Base-by-base conservation (phyloP, 2,329 filamentous ascomycete species). In the Rhinocladiella similis region DNA sequence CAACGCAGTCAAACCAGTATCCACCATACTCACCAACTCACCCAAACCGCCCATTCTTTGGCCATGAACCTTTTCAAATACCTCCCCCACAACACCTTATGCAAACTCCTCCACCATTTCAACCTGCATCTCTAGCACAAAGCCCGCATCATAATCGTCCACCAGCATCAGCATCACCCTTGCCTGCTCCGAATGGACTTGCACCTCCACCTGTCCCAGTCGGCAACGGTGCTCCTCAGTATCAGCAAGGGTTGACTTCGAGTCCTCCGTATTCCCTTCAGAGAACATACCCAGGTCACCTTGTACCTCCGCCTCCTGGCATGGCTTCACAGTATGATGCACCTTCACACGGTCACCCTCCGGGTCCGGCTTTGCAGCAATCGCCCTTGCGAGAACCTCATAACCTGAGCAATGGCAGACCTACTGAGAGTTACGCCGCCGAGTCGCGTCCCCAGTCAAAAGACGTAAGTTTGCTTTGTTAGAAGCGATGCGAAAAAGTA, bases 11-110 rank as follows among this genome's bases (percentile, higher is more conserved):
- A 64, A 67, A 69, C 53, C 74, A 70, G 64, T 67, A 72, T 57
- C 67, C 68, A 54, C 76, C 76, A 63, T 75, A 74, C 42, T 74
- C 75, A 47, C 71, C 74, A 43, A 71, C 67, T 60, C 74, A 76
- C 43, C 66, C 70, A 35, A 75, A 70, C 63, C 77, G 75, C 58
- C 65, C 75, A 39, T 74, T 66, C 65, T 75, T 72, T 68, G 73
- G 75, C 29, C 72, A 72, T 55, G 76, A 76, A 50, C 72, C 72
- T 41, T 70, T 69, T 36, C 56, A 61, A 56, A 56, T 58, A 49
- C 55, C 62, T 41, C 53, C 60, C 50, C 58, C 60, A 53, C 58
- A 59, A 53, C 60, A 59, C 39, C 72, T 72, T 53, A 72, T 73
- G 27, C 74, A 75, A 62, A 77, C 71, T 22, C 75, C 73, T 56